These are phyloP conservation scores for Exsudoporus frostii DNA, from an alignment of 768 basidiomycete species.

Conservation along the genomic window DNA sequence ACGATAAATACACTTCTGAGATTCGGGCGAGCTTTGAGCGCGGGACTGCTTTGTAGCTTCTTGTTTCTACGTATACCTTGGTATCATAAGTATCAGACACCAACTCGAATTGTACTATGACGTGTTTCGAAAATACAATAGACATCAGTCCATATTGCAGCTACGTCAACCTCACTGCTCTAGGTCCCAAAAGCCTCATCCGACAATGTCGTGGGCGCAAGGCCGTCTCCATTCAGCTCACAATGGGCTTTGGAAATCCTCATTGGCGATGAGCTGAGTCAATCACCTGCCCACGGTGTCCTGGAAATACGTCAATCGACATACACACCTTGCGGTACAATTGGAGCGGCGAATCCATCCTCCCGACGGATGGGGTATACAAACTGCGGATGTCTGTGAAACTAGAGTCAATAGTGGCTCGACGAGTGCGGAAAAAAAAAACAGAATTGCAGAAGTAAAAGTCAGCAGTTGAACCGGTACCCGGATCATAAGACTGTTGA, in stretches of 20 bases:
- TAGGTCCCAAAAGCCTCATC: too few species aligned
- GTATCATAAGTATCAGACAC: slow-evolving; percentile 1
- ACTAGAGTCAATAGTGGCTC: neutral
- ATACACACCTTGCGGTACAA: too few species aligned
- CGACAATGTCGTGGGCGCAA: too few species aligned
- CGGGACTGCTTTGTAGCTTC: slow-evolving; percentile 79
- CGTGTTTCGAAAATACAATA: neutral
- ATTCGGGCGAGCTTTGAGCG: slow-evolving; percentile 98
- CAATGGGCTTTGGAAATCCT: too few species aligned
- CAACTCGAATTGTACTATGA: slow-evolving; percentile 7
- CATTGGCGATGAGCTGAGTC: too few species aligned
- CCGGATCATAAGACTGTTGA: slow-evolving; percentile 46
- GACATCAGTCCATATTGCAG: too few species aligned
- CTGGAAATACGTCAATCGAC: too few species aligned
- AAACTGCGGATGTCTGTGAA: neutral
- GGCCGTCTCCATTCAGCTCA: too few species aligned
- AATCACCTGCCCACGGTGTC: too few species aligned
- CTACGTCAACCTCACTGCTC: too few species aligned
- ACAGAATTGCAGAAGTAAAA: slow-evolving; percentile 47
- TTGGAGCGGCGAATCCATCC: neutral
- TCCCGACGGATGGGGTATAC: neutral
- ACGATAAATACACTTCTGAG: slow-evolving; percentile 95
- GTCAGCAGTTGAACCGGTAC: slow-evolving; percentile 38
- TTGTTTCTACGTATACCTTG: slow-evolving; percentile 11
- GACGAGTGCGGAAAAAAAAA: neutral